Evolutionary conservation across 495 filamentous ascomycete species (phyloP).

Genomic region (Podospora conica): DNA sequence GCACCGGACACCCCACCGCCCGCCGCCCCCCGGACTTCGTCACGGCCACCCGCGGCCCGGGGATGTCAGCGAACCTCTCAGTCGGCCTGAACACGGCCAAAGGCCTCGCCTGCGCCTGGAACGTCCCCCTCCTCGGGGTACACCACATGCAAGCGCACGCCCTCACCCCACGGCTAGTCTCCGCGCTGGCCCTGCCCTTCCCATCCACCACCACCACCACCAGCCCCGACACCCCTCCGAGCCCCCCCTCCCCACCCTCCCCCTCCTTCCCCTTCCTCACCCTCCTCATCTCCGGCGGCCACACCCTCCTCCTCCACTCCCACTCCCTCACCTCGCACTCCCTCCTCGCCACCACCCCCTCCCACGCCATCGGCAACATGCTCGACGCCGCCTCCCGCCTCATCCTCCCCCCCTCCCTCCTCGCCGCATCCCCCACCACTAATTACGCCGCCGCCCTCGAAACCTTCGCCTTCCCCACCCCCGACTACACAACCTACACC

Average conservation of each 20-base stretch:
- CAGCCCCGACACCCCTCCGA: background rate
- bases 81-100: constrained; percentile 81
- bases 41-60: constrained; percentile 80
- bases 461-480: constrained; percentile 63
- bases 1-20: too few relatives aligned
- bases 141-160: constrained; percentile 98
- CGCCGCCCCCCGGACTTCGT: constrained; percentile 69
- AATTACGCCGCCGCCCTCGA: constrained; percentile 78
- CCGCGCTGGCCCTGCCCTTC: constrained; percentile 43
- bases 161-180: constrained; percentile 75
- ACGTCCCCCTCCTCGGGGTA: constrained; percentile 73
- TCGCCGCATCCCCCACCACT: constrained; percentile 42
- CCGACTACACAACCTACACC: constrained; percentile 48
- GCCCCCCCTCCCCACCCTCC: constrained; percentile 14
- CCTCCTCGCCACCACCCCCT: constrained; percentile 61
- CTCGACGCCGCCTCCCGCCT: constrained; percentile 78
- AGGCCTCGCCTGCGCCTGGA: constrained; percentile 77
- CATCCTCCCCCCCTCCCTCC: constrained; percentile 53
- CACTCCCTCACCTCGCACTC: constrained; percentile 54
- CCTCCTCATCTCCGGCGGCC: constrained; percentile 86
- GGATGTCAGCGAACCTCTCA: constrained; percentile 70
- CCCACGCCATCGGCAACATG: constrained; percentile 78
- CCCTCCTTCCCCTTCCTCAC: constrained; percentile 75
- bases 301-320: constrained; percentile 79
- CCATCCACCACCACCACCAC: background rate